A percentile compares a stretch with the other conserved stretches of the same genome.
Conservation (phyloP, 1,284 basidiomycete species). For the Ganoderma boninense region DNA sequence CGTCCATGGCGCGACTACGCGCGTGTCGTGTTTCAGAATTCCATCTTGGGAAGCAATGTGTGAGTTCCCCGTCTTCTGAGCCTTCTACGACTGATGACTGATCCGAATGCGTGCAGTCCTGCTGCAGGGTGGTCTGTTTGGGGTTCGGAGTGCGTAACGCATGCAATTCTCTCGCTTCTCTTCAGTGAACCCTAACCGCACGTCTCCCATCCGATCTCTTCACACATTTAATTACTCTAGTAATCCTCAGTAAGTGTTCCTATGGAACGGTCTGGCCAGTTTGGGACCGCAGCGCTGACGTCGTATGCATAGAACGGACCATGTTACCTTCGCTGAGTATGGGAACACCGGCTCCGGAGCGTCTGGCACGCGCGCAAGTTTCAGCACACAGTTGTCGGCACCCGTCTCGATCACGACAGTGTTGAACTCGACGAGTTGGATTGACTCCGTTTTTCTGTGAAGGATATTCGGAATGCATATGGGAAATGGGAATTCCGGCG, state of each 20-base stretch:
- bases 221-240: conserved; percentile 1
- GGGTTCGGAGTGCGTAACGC: conserved; percentile 29
- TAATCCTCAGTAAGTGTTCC: conserved; percentile 24
- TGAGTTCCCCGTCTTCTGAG: conserved; percentile 19
- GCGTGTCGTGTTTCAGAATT: conserved; percentile 39
- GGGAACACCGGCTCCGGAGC: conserved; percentile 36
- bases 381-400: conserved; percentile 34
- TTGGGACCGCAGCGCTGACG: neutral
- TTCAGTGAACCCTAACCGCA: conserved; percentile 4
- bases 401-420: conserved; percentile 36
- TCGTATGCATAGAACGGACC: conserved; percentile 32
- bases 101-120: conserved; percentile 25
- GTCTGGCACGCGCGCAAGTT: conserved; percentile 35
- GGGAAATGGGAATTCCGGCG: neutral
- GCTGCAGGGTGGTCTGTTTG: conserved; percentile 37
- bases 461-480: neutral
- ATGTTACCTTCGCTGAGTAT: conserved; percentile 39
- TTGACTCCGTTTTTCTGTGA: conserved; percentile 36
- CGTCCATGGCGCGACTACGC: conserved; percentile 55
- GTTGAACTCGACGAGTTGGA: conserved; percentile 36
- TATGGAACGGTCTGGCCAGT: neutral
- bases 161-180: neutral
- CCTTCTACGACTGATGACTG: conserved; percentile 9
- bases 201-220: neutral
- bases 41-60: conserved; percentile 35